phyloP scores from a whole-genome alignment of 2,329 filamentous ascomycete genomes.

The Penicillium sp. region DNA sequence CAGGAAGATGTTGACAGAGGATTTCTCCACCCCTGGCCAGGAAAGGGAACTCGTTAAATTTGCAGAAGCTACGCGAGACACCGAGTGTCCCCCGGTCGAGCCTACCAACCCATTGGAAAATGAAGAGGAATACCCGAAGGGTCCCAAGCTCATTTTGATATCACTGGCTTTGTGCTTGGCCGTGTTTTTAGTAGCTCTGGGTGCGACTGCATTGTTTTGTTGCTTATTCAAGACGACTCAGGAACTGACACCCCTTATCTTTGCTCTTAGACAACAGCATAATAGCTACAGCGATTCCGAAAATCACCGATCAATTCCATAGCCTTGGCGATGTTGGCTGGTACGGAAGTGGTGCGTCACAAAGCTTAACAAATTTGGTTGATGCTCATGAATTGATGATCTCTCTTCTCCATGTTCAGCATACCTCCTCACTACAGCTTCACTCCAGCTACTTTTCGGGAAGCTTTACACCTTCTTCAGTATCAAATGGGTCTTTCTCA shows the following conservation, averaged over 20 bases:
- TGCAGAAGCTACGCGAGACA: too few species aligned
- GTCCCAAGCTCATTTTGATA: too few species aligned
- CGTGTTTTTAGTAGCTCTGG: too few species aligned
- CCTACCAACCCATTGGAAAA: too few species aligned
- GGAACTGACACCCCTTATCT: background rate
- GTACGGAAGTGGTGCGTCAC: conserved; percentile 46
- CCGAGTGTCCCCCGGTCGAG: too few species aligned
- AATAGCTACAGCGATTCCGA: conserved; percentile 35
- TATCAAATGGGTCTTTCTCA: conserved; percentile 26
- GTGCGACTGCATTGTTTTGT: too few species aligned
- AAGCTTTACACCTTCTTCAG: conserved; percentile 49
- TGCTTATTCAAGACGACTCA: too few species aligned
- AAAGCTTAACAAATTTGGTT: conserved; percentile 8
- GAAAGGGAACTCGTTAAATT: too few species aligned
- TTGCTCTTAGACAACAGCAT: conserved; percentile 3
- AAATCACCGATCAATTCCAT: conserved; percentile 34
- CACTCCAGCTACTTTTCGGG: conserved; percentile 32
- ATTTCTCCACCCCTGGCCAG: too few species aligned
- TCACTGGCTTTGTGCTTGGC: too few species aligned
- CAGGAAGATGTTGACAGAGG: too few species aligned
- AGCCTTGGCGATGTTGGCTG: conserved; percentile 42
- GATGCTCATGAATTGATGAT: background rate
- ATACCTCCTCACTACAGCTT: background rate
- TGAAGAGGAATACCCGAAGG: too few species aligned
- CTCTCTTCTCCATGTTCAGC: background rate